Percentiles rank a stretch among this genome's conserved stretches.
These are phyloP conservation scores for Monsonia emarginata DNA, from an alignment of 441 rosid species.

Conservation along the genomic window DNA sequence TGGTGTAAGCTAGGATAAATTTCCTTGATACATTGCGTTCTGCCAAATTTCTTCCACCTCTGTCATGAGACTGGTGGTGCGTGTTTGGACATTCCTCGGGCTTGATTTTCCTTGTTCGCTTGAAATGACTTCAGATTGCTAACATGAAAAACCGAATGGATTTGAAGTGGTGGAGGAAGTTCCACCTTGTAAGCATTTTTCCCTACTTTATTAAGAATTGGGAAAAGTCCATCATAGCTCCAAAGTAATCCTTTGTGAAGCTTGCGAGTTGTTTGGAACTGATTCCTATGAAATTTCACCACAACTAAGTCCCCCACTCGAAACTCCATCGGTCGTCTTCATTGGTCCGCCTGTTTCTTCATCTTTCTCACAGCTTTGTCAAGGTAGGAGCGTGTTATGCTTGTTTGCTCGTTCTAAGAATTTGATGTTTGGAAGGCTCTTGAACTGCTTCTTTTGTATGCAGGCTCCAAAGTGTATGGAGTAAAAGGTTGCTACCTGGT, in stretches of 20 bases:
- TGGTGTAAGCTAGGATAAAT: no score
- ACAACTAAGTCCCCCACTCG: not conserved
- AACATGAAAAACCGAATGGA: not conserved
- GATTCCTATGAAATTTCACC: not conserved
- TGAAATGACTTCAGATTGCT: not conserved
- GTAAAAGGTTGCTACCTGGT: not conserved
- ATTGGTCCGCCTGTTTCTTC: not conserved
- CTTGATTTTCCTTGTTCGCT: not conserved
- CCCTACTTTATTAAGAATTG: not conserved
- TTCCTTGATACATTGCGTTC: no score
- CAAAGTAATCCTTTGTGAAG: not conserved
- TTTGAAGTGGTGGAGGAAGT: not conserved
- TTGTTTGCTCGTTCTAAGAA: not conserved
- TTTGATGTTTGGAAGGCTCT: not conserved
- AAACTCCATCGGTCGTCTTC: not conserved
- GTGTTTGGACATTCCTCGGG: not conserved
- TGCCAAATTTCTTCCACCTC: no score
- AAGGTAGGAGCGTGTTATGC: not conserved
- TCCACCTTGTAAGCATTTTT: not conserved
- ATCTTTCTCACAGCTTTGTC: not conserved
- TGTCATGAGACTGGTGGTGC: no score
- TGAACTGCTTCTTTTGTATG: not conserved
- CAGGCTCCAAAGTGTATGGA: not conserved
- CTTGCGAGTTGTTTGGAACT: not conserved
- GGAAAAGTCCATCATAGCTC: not conserved